These are phyloP conservation scores for Volvox reticuliferus DNA, from an alignment of 139 green algal species.

Conservation along the genomic window DNA sequence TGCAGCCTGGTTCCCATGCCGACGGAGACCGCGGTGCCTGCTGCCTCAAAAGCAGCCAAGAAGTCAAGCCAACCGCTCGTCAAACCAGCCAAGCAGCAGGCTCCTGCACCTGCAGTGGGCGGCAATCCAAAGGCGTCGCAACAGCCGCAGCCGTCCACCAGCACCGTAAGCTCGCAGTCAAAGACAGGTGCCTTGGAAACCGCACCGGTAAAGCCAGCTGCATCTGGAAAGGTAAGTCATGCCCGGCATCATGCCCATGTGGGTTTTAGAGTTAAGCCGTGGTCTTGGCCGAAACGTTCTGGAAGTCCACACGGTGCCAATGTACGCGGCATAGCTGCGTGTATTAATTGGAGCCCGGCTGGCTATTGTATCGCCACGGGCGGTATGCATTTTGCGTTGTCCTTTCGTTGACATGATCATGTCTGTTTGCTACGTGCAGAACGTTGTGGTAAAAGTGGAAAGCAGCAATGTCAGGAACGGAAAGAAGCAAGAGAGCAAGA, in stretches of 20 bases:
- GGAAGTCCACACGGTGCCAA: no score
- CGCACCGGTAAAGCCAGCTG: not conserved
- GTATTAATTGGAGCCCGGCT: no score
- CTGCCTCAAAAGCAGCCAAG: not conserved
- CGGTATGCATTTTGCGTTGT: no score
- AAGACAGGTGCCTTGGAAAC: not conserved
- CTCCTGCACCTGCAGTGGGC: not conserved
- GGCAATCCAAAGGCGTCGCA: not conserved
- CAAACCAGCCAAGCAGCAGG: not conserved
- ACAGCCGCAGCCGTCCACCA: not conserved
- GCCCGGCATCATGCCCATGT: not conserved
- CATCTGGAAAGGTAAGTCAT: not conserved
- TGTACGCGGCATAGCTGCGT: no score
- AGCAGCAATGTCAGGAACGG: not conserved
- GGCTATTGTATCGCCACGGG: no score
- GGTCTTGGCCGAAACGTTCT: no score
- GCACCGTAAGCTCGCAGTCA: not conserved
- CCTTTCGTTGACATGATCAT: not conserved
- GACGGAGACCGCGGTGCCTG: not conserved
- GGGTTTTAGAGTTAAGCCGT: no score
- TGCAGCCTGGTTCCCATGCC: constrained; percentile 39
- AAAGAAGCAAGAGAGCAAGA: constrained; percentile 36
- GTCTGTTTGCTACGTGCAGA: not conserved
- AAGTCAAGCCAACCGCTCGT: not conserved
- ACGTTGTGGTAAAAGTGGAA: constrained; percentile 9